Conservation (phyloP, 768 basidiomycete species). For the Multifurca ochricompacta region DNA sequence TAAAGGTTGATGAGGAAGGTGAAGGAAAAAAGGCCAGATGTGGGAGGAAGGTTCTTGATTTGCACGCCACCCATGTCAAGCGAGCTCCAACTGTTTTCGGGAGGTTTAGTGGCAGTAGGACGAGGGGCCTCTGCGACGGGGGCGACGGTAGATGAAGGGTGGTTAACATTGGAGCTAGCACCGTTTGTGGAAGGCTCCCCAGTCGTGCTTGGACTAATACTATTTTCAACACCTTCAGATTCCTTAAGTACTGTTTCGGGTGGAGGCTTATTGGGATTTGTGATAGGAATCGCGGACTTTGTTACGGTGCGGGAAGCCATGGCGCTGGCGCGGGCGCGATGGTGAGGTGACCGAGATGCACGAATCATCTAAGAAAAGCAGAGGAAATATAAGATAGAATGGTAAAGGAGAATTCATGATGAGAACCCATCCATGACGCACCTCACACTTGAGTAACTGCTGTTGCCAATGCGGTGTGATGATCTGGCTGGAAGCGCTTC, state of each 20-base stretch:
- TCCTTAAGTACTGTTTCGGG: constrained; percentile 31
- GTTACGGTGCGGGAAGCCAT: constrained; percentile 83
- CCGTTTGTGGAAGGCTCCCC: constrained; percentile 32
- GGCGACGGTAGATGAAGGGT: constrained; percentile 70
- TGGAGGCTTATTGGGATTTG: constrained; percentile 72
- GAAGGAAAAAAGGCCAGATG: constrained; percentile 73
- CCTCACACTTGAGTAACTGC: constrained; percentile 88
- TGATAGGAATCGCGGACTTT: constrained; percentile 85
- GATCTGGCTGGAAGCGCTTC: constrained; percentile 42
- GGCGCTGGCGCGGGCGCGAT: constrained; percentile 91
- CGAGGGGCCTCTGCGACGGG: constrained; percentile 63
- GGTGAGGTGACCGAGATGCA: constrained; percentile 81
- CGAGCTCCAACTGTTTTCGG: constrained; percentile 78
- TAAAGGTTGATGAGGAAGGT: constrained; percentile 92
- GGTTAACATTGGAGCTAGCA: constrained; percentile 36
- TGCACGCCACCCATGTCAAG: constrained; percentile 95
- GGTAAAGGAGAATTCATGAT: constrained; percentile 5
- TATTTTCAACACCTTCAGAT: constrained; percentile 18
- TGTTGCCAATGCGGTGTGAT: constrained; percentile 88
- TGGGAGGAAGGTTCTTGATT: constrained; percentile 81
- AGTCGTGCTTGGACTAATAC: constrained; percentile 19
- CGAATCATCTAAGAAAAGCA: constrained; percentile 57
- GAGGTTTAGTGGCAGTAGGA: constrained; percentile 54
- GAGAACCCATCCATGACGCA: constrained; percentile 37
- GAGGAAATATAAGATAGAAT: not conserved